These are phyloP conservation scores for Penicillium sp. DNA, from an alignment of 2,329 filamentous ascomycete genomes.

Conservation along the genomic window DNA sequence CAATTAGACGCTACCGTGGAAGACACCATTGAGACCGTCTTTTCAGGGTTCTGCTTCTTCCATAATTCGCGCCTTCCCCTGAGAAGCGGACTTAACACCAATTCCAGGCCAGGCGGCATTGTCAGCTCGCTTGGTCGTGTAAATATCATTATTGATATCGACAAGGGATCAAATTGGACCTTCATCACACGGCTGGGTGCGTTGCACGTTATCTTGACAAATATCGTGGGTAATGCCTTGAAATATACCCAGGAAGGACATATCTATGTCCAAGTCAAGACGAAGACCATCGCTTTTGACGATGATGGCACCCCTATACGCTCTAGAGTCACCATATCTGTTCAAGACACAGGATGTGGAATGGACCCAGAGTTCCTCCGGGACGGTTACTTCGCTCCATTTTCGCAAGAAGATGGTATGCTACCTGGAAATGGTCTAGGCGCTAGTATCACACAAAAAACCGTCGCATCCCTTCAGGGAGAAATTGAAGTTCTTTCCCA, in stretches of 20 bases:
- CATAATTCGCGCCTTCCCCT: background rate
- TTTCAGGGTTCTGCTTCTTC: constrained; percentile 18
- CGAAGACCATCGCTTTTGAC: too few relatives aligned
- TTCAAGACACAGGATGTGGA: constrained; percentile 38
- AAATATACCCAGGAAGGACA: constrained; percentile 19
- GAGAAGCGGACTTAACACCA: too few relatives aligned
- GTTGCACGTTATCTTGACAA: constrained; percentile 19
- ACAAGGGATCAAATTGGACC: constrained; percentile 9
- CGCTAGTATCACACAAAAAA: constrained; percentile 59
- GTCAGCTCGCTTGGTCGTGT: too few relatives aligned
- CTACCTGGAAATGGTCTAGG: constrained; percentile 64
- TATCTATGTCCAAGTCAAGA: constrained; percentile 14
- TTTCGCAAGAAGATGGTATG: constrained; percentile 63
- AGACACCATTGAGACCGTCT: constrained; percentile 20
- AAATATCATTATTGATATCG: constrained; percentile 22
- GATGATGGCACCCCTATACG: background rate
- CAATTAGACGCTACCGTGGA: constrained; percentile 17
- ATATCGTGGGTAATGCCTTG: constrained; percentile 23
- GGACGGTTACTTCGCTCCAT: constrained; percentile 56
- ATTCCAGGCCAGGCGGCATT: too few relatives aligned
- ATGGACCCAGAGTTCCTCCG: constrained; percentile 30
- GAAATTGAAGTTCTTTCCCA: constrained; percentile 32
- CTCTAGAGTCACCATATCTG: constrained; percentile 24
- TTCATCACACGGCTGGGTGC: constrained; percentile 15
- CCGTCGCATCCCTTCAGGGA: constrained; percentile 32